Evolutionary conservation across 2,329 filamentous ascomycete species (phyloP), one percentile per base, ranked within the genome.

Genomic region (Fusarium torreyae): DNA sequence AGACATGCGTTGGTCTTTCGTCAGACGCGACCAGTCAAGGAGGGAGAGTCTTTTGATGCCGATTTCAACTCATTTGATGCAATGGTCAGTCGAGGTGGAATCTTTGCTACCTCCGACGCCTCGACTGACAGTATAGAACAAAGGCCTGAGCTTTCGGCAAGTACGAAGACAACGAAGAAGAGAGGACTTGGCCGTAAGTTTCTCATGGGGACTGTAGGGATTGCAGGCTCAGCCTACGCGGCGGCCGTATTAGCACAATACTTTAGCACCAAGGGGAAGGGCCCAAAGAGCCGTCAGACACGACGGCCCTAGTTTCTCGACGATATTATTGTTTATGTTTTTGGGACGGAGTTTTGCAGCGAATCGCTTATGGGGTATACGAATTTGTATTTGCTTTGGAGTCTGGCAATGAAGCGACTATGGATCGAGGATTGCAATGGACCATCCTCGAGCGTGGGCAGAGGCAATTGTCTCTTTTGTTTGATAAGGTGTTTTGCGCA

Each of bases 1-100:
- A 86, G 85, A 7, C 85, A 92, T 66, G 82, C 92, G 6, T 82
- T 93, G 26, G 85, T 93, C 6, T 91, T 92, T 74, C 88, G 88
- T 66, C 90, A 91, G 77, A 84, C 87, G 6, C 81, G 78, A 26
- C 58, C 68, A 11, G 66, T 66, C 10, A 68, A 73, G 3, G 53
- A 42, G 8, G 22, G 15, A 18, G 39, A 18, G 3, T 24, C 22
- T 31, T 24, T 7, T 4, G 38, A 45, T 2, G 31, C 61, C 28
- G 56, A 34, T 8, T 75, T 88, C 68, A 91, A 91, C 70, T 88
- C 89, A 0, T 88, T 91, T 54, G 85, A 88, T 71, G 83, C 85
- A 82, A 86, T 84, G 74, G 82, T 83, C 46, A 80, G 73, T 78
- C 6, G 78, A 81, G 13, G 85, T 7, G 87, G 87, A 6, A 85